A percentile compares a stretch with the other conserved stretches of the same genome.
phyloP scores from a whole-genome alignment of 2,329 filamentous ascomycete species.

The Penicillium polonicum region DNA sequence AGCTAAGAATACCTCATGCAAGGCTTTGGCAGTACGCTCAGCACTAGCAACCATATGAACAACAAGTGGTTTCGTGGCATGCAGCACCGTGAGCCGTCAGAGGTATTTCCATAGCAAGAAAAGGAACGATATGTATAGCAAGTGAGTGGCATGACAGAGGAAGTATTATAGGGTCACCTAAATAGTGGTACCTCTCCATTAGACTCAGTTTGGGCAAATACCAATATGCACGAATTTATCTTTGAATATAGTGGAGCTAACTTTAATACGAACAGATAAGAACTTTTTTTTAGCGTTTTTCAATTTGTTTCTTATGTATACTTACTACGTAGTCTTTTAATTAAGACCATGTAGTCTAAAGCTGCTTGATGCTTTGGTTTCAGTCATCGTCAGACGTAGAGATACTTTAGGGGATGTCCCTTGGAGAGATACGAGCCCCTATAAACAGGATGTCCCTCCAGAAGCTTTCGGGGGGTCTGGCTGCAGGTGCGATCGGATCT shows the following conservation, averaged over 20 bases:
- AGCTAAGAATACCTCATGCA: neutral
- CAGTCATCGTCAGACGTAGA: neutral
- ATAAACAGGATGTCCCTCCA: neutral
- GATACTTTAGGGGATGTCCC: neutral
- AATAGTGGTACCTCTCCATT: neutral
- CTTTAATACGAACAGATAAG: no score
- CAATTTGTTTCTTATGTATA: no score
- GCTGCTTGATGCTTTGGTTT: no score
- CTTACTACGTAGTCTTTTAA: no score
- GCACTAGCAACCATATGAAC: neutral
- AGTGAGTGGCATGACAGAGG: neutral
- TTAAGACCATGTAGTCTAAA: no score
- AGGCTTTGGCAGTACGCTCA: neutral
- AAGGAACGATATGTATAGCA: neutral
- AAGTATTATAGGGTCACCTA: neutral
- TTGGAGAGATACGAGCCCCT: neutral
- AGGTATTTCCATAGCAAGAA: neutral
- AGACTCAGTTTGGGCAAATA: neutral
- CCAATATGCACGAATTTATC: no score
- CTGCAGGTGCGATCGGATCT: constrained; percentile 1
- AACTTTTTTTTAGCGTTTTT: no score
- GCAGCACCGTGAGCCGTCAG: neutral
- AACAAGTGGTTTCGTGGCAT: neutral
- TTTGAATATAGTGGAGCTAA: no score
- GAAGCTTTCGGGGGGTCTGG: neutral